These are phyloP conservation scores for Saksenaea vasiformis DNA, from an alignment of 371 early-diverging fungal species.

Conservation along the genomic window DNA sequence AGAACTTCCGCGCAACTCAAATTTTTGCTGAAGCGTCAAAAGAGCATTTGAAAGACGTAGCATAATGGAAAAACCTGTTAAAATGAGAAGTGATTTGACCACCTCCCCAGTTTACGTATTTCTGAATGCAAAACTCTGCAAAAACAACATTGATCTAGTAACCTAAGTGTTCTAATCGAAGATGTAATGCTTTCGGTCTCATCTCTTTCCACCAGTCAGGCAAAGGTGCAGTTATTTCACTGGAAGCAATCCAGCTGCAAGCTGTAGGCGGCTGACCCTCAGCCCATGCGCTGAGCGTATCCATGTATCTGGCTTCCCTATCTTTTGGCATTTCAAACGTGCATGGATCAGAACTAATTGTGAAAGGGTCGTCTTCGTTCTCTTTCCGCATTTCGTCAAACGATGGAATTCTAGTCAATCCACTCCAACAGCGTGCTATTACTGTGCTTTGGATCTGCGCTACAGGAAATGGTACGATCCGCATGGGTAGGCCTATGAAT, in stretches of 20 bases:
- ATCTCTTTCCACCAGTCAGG: conserved; percentile 29
- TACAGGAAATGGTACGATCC: conserved; percentile 57
- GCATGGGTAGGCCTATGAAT: conserved; percentile 59
- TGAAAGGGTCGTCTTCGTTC: neutral
- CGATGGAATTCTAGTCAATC: conserved; percentile 13
- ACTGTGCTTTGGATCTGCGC: conserved; percentile 54
- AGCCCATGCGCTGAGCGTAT: conserved; percentile 38
- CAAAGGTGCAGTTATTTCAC: conserved; percentile 27
- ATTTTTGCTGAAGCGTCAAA: too few relatives aligned
- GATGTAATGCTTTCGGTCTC: conserved; percentile 18
- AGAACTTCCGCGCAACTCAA: too few relatives aligned
- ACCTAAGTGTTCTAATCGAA: conserved; percentile 35
- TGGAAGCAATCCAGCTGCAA: conserved; percentile 19
- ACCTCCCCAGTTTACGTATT: too few relatives aligned
- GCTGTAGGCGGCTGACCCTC: conserved; percentile 19
- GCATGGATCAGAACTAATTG: neutral
- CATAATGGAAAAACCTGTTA: too few relatives aligned
- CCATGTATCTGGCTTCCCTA: conserved; percentile 31
- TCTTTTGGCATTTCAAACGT: conserved; percentile 2
- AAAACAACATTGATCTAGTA: conserved; percentile 20
- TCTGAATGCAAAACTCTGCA: too few relatives aligned
- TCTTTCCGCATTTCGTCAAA: conserved; percentile 6
- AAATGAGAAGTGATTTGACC: too few relatives aligned
- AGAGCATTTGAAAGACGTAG: too few relatives aligned
- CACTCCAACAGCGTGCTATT: conserved; percentile 43